Evolutionary conservation across 192 early-diverging fungal genomes (phyloP), one percentile per base, ranked within the genome.

Genomic region (Chytriomyces confervae): DNA sequence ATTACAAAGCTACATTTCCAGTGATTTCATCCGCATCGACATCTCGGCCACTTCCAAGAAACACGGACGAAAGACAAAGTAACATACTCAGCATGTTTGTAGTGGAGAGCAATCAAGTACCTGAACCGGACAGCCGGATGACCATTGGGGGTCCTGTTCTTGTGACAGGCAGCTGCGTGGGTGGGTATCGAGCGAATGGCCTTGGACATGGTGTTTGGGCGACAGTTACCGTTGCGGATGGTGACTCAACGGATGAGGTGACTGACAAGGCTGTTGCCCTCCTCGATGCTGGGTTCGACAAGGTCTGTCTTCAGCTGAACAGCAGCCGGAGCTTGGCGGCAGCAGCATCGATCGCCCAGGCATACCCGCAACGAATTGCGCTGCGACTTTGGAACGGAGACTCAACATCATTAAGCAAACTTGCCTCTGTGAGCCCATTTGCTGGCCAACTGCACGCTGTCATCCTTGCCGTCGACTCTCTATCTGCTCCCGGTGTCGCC

Each of bases 191-290:
- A 46, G 36, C 36, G 36, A 36, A 36, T 36, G 13, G 46, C 66
- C 43, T 29, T 11, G 66, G 66, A 9, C 66, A 68, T 46, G 66
- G 66, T 18, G 66, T 68, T 16, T 68, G 66, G 66, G 63, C 63
- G 29, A 65, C 63, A 29, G 66, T 16, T 48, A 20, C 66, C 46
- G 66, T 44, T 65, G 8, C 11, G 13, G 7, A n/a, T 46, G 66
- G 20, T 8, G 44, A 36, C 36, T 36, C 23, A 13, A 46, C 16
- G 13, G 11, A 68, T n/a, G 66, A 46, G 66, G 63, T 11, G 63
- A 29, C 16, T 2, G 63, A 13, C 63, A 27, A 23, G 50, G 69
- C 43, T 48, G 43, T 49, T 9, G 67, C 67, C 16, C 18, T 49
- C 5, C 20, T 57, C 20, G 53, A 57, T 20, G 53, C 53, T 5